These are phyloP conservation scores for Pogostemon cablin DNA, from an alignment of 257 asterid species.

Conservation along the genomic window DNA sequence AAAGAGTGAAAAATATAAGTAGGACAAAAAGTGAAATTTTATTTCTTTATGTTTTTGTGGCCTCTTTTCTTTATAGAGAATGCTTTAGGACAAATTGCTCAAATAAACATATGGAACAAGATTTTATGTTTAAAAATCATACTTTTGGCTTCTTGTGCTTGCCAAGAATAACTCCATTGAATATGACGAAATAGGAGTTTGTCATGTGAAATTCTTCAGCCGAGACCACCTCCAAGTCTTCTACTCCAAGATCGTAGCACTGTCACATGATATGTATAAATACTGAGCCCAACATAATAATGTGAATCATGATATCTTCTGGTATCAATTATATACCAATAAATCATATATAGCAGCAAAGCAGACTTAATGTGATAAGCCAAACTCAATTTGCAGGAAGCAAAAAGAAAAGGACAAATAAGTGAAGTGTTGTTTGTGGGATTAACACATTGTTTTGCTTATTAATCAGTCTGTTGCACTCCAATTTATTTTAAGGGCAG, in stretches of 20 bases:
- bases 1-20: constrained; percentile 26
- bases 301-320: constrained; percentile 12
- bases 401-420: constrained; percentile 11
- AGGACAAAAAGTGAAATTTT: not conserved
- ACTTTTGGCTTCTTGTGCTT: constrained; percentile 85
- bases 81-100: not conserved
- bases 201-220: constrained; percentile 93
- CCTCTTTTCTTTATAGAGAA: not conserved
- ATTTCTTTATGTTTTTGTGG: not conserved
- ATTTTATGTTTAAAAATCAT: constrained; percentile 17
- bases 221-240: constrained; percentile 75
- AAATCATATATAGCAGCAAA: constrained; percentile 20
- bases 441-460: not conserved
- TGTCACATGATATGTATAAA: constrained; percentile 33
- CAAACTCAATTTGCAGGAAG: constrained; percentile 9
- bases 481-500: not conserved
- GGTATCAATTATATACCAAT: constrained; percentile 2
- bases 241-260: constrained; percentile 86
- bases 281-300: constrained; percentile 15
- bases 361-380: not conserved
- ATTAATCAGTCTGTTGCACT: not conserved
- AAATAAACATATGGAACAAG: not conserved
- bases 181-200: constrained; percentile 65
- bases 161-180: constrained; percentile 94
- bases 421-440: not conserved